Evolutionary conservation across 1,284 basidiomycete genomes (phyloP), one percentile per base, ranked within the genome.

Genomic region (Malassezia slooffiae): DNA sequence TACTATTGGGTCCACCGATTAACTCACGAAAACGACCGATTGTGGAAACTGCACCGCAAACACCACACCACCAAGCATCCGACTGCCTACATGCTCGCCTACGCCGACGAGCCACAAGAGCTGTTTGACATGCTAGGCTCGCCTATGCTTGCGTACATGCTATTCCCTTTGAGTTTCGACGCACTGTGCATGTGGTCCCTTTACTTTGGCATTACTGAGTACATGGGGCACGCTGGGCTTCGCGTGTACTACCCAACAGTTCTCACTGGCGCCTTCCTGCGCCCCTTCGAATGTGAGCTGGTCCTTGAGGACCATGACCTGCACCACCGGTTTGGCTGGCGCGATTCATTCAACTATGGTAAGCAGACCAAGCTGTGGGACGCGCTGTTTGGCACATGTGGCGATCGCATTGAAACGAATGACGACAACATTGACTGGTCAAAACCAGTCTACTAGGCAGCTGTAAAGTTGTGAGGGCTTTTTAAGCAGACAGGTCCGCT

Each of bases 291-390:
- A 8, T 7, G 45, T n/a, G 66, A 66, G 10, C 44, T 70, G 9
- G 41, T 45, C 33, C 42, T 70, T 15, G 67, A 69, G 47, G 68
- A 70, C 39, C 67, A 68, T 34, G 65, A 69, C 39, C 41, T 60
- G 26, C 67, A 70, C 41, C 66, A 70, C 41, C 48, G 59, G 13
- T 38, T 47, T 5, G 66, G 67, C 5, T 64, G 47, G 63, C 57
- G 47, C 23, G 45, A 36, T 42, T 41, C 38, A 4, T 41, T 44
- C 27, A 60, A 62, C 43, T 66, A 60, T 49, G 64, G 68, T 10
- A 67, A 70, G 41, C 60, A 68, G 49, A 58, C 62, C 5, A 45
- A 56, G 0, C 37, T 68, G 7, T 68, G 60, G 60, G 67, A 68
- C 32, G 30, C 34, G 1, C 27, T 68, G 16, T 70, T 67, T 26